Evolutionary conservation across 1,284 basidiomycete species (phyloP), one percentile per base, ranked within the genome.

Genomic region (Rhodotorula sp.): DNA sequence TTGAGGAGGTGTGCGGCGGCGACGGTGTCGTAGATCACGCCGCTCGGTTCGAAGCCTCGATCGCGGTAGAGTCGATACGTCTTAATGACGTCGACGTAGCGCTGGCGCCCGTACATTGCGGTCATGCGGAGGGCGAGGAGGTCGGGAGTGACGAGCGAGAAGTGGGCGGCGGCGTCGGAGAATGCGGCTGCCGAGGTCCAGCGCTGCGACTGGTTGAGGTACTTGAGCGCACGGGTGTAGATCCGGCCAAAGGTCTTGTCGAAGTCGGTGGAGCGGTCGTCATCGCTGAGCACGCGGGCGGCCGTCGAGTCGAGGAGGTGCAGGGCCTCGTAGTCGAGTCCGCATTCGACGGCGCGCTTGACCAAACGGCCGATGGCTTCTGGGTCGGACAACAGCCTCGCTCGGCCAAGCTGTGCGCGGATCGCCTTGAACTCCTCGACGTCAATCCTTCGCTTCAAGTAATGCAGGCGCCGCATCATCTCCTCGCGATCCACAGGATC

Each of bases 1-100:
- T 64, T 66, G 29, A 51, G 62, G 19, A 76, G 66, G 13, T 70
- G 64, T 3, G 70, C 68, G 36, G 62, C 60, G 49, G 76, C 63
- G 19, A 68, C 69, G 24, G 70, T 67, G 65, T 76, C 74, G 63
- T 66, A 74, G 11, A 58, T 67, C 1, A 24, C 32, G 15, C 59
- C 63, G n/a, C 46, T 32, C 3, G 60, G 64, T 22, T 55, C 54
- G 52, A 69, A 1, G 10, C 39, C 46, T 30, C 51, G 51, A 49
- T 49, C 8, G 4, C 36, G 46, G 59, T 67, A 68, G 34, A 73
- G 46, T 4, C 24, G 20, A 36, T 67, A 73, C 11, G 69, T 66
- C 30, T 34, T 30, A 19, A 69, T 47, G 8, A 32, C 55, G 11
- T 71, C 69, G 30, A 48, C 44, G 53, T 64, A 66, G 19, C 74